Percentiles rank a stretch among this genome's conserved stretches.
phyloP scores from a whole-genome alignment of 768 basidiomycete genomes.

The Dioszegia hungarica region DNA sequence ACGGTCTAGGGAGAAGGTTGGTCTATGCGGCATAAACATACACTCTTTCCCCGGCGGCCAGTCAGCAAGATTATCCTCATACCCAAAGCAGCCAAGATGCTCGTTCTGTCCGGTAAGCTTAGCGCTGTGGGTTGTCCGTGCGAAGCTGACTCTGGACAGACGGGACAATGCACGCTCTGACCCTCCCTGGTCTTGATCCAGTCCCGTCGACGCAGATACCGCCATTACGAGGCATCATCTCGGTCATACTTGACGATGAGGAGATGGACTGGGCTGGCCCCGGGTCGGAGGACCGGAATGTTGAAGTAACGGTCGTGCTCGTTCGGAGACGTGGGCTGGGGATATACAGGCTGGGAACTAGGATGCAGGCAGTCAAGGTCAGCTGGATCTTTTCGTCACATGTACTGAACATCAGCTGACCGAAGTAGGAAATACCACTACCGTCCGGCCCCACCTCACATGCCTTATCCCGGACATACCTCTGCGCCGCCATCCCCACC shows the following conservation, averaged over 20 bases:
- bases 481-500: slow-evolving; percentile 39
- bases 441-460: slow-evolving; percentile 37
- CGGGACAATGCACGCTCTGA: slow-evolving; percentile 65
- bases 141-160: slow-evolving; percentile 30
- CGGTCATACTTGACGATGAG: slow-evolving; percentile 75
- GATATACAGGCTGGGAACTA: slow-evolving; percentile 43
- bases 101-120: slow-evolving; percentile 68
- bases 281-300: slow-evolving; percentile 19
- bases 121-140: slow-evolving; percentile 47
- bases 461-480: slow-evolving; percentile 31
- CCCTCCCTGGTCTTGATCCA: slow-evolving; percentile 72
- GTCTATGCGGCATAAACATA: slow-evolving; percentile 64
- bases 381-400: background rate
- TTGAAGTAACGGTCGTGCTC: slow-evolving; percentile 45
- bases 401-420: background rate
- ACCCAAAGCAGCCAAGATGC: slow-evolving; percentile 66
- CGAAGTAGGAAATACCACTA: slow-evolving; percentile 48
- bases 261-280: slow-evolving; percentile 49
- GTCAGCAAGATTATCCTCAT: slow-evolving; percentile 76
- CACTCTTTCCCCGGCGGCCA: slow-evolving; percentile 63
- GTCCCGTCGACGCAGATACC: slow-evolving; percentile 60
- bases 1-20: slow-evolving; percentile 60
- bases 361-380: slow-evolving; percentile 37
- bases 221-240: slow-evolving; percentile 72
- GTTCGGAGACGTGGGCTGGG: slow-evolving; percentile 47